Evolutionary conservation across 177 flowering plant genomes (phyloP).

Genomic region (Vitis hybrid): DNA sequence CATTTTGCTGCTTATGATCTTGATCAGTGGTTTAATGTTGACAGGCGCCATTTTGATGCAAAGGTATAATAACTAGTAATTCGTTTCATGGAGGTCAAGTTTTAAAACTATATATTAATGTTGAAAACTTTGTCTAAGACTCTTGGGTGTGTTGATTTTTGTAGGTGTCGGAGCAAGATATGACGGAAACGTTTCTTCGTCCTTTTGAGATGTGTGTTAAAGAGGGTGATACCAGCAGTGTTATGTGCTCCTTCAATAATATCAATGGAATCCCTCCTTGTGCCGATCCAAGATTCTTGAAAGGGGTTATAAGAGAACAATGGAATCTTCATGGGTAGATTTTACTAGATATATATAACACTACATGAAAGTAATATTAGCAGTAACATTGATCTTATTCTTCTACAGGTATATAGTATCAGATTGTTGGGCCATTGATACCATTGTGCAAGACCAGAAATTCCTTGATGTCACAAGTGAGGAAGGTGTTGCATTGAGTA

Average conservation of each 20-base stretch:
- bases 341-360: background rate
- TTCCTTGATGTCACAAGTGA: slow-evolving; percentile 18
- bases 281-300: background rate
- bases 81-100: too few relatives aligned
- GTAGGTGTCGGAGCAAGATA: slow-evolving; percentile 2
- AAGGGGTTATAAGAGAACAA: background rate
- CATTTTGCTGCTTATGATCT: slow-evolving; percentile 46
- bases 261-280: slow-evolving; percentile 2
- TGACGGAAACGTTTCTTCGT: background rate
- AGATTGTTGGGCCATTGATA: slow-evolving; percentile 29
- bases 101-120: too few relatives aligned
- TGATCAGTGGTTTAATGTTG: slow-evolving; percentile 31
- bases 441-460: slow-evolving; percentile 19
- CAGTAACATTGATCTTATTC: too few relatives aligned
- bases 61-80: slow-evolving; percentile 15
- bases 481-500: slow-evolving; percentile 22
- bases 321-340: slow-evolving; percentile 1
- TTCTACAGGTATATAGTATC: slow-evolving; percentile 27
- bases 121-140: too few relatives aligned
- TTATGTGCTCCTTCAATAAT: slow-evolving; percentile 4
- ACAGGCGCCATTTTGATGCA: slow-evolving; percentile 39
- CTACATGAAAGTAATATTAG: too few relatives aligned
- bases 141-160: too few relatives aligned
- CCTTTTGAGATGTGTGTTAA: background rate
- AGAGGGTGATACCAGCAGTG: slow-evolving; percentile 1